Evolutionary conservation across 108 stramenopile genomes (phyloP), one percentile per base, ranked within the genome.

Genomic region (Fragilariopsis cylindrus): DNA sequence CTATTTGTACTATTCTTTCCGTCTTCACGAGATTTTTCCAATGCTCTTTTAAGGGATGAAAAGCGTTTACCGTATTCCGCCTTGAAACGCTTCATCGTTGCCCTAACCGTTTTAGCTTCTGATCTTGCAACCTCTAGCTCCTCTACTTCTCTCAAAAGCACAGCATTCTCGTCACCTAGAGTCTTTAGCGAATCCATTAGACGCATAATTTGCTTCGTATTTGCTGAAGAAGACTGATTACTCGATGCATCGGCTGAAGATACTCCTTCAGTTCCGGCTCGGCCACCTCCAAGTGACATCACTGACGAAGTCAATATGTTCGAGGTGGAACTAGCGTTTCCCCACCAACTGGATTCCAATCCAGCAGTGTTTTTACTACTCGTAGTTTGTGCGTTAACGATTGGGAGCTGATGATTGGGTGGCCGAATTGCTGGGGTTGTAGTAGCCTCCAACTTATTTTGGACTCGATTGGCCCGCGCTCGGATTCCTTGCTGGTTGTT

Each of bases 291-390:
- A 7, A 82, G 46, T 15, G 87, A 88, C 54, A 84, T 69, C 2
- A 87, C 81, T 19, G 91, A 89, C 13, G 86, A 84, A 39, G 82
- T 74, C 39, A 90, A 55, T 9, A 88, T 69, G 49, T 85, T 84
- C 7, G 87, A 88, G 44, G 88, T 76, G 21, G 81, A 73, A 53
- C 74, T 78, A 6, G 86, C 73, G 69, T 85, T 86, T 58, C 93
- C 93, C 90, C 90, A 94, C 93, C 93, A 94, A 70, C 91, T 94
- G 39, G 84, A 81, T 71, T 91, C 92, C 57, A 95, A 81, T 19
- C 87, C 87, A 64, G 66, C 15, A 40, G 78, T 66, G 19, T 58
- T 65, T 45, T 68, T 63, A 60, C 15, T 54, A 3, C 42, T 3
- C 18, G 21, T 19, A 9, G 21, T 60, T 52, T 49, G 78, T 69